phyloP scores from a whole-genome alignment of 139 green algal species.

The Edaphochlamys debaryana region DNA sequence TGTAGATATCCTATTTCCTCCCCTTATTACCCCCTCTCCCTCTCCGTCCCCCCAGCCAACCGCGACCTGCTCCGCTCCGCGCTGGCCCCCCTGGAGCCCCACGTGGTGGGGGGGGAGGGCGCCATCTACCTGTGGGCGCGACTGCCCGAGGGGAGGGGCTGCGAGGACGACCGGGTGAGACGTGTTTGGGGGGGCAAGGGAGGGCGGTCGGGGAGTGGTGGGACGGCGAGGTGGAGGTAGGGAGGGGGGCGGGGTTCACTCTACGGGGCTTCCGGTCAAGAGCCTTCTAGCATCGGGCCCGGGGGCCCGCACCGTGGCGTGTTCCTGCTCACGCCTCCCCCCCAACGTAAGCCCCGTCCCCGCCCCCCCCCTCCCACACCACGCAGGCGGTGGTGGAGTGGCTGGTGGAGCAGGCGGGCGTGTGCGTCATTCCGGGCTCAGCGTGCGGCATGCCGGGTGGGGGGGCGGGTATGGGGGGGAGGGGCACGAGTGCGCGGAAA shows the following conservation, averaged over 20 bases:
- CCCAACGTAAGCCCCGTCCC: too few relatives aligned
- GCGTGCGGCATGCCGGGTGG: slow-evolving; percentile 81
- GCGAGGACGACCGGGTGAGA: slow-evolving; percentile 72
- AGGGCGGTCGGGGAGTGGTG: too few relatives aligned
- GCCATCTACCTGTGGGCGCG: slow-evolving; percentile 93
- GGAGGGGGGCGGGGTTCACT: too few relatives aligned
- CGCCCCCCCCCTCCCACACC: too few relatives aligned
- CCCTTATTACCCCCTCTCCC: neutral
- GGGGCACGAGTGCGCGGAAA: too few relatives aligned
- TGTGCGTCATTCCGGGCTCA: slow-evolving; percentile 93
- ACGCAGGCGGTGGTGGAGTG: slow-evolving; percentile 84
- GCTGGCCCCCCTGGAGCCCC: slow-evolving; percentile 69
- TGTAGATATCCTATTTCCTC: too few relatives aligned
- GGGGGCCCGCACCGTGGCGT: too few relatives aligned
- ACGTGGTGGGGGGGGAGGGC: slow-evolving; percentile 78
- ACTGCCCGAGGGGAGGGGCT: slow-evolving; percentile 69
- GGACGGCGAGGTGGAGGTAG: too few relatives aligned
- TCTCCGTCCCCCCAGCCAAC: slow-evolving; percentile 43
- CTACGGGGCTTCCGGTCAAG: too few relatives aligned
- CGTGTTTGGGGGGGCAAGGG: too few relatives aligned
- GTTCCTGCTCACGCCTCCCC: too few relatives aligned
- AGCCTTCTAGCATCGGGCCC: slow-evolving; percentile 74
- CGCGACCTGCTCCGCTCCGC: slow-evolving; percentile 68
- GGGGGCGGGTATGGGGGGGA: neutral
- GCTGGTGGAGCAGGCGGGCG: slow-evolving; percentile 83